These are phyloP conservation scores for Camelina sativa DNA, from an alignment of 345 rosid genomes.

Conservation along the genomic window DNA sequence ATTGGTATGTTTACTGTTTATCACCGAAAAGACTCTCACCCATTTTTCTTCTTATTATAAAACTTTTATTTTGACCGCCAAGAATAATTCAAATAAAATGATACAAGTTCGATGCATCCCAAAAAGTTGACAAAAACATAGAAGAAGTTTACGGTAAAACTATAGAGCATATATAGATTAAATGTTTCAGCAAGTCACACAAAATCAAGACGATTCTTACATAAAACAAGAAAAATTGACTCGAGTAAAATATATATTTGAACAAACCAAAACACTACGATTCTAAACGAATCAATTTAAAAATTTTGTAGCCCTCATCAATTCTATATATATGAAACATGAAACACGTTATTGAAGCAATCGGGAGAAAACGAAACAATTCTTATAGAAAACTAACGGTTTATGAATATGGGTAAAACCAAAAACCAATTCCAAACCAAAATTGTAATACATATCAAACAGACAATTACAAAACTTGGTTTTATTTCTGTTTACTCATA, in stretches of 20 bases:
- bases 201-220: neutral
- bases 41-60: neutral
- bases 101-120: conserved; percentile 19
- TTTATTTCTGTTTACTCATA: neutral
- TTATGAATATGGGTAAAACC: neutral
- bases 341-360: neutral
- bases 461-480: neutral
- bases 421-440: neutral
- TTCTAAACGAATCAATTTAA: neutral
- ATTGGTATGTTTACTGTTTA: conserved; percentile 13
- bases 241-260: too few species aligned
- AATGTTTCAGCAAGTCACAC: neutral
- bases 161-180: conserved; percentile 7
- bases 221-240: neutral
- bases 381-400: neutral
- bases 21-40: neutral
- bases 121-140: conserved; percentile 3
- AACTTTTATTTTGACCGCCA: conserved; percentile 14
- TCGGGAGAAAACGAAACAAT: neutral
- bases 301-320: neutral
- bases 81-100: neutral
- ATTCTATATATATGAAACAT: neutral
- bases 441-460: neutral
- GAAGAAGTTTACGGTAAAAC: conserved; percentile 7
- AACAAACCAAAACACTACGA: neutral